Base-by-base conservation (phyloP, 2,329 filamentous ascomycete genomes). In the Fusarium tupiense region DNA sequence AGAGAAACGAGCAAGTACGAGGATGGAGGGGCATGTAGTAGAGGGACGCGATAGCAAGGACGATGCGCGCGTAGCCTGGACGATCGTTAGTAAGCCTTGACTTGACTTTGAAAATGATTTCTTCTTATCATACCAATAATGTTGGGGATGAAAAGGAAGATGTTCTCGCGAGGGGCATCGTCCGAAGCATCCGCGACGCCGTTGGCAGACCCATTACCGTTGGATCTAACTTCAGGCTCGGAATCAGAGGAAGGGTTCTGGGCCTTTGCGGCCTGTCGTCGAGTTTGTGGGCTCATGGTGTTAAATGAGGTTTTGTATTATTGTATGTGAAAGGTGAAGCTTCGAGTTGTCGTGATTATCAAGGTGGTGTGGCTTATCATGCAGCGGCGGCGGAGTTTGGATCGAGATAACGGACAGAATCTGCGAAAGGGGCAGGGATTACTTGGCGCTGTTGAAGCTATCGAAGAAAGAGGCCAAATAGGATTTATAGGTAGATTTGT, bases 1-100 rank as follows among this genome's bases (percentile, higher is more conserved):
- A 99, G 62, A 97, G 90, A 57, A 95, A 84, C 67, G 94, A 95
- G 86, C 96, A 98, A 43, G 95, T 98, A 79, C 96, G 93, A n/a
- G 96, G 96, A 83, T 99, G 96, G 61, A 98, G 90, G 59, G 96
- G 96, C 96, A 99, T 99, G 87, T 98, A 99, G 87, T 98, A 98
- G 76, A 99, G 91, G 35, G 96, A 98, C 54, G 93, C 94, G 79
- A 98, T 86, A 78, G 95, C 95, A 76, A 96, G 89, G 73, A 96
- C 85, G 80, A 96, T 92, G 79, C 94, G 91, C 66, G 85, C 88
- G 83, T 96, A 96, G 76, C 93, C 93, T 95, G 74, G 8, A 63
- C 37, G 60, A 62, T 50, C 53, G 74, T 78, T 63, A 74, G 69
- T 41, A 38, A 59, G 38, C 40, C 41, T 56, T 53, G 62, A 53